A percentile compares a stretch with the other conserved stretches of the same genome.
Evolutionary conservation across 192 early-diverging fungal genomes (phyloP).

Genomic region (Coemansia sp.): DNA sequence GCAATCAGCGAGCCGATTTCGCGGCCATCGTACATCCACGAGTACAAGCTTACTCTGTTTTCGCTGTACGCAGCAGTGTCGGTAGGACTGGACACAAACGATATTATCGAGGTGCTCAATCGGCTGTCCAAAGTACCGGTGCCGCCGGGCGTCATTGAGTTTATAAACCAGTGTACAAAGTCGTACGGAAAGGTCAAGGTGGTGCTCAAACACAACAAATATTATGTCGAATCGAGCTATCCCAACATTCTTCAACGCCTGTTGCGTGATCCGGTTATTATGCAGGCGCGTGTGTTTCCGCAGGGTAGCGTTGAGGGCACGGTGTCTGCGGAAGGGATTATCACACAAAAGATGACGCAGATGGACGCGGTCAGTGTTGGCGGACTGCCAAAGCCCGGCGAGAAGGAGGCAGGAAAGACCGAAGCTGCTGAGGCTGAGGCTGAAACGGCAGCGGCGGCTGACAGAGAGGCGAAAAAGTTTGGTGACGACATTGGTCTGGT

Average conservation of each 20-base stretch:
- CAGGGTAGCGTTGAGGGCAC: constrained; percentile 39
- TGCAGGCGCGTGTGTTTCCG: constrained; percentile 62
- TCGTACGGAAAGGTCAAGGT: constrained; percentile 97
- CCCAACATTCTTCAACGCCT: constrained; percentile 77
- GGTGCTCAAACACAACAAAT: constrained; percentile 91
- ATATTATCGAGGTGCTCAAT: constrained; percentile 85
- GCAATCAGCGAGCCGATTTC: constrained; percentile 92
- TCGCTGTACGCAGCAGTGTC: constrained; percentile 96
- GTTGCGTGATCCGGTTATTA: constrained; percentile 74
- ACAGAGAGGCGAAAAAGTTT: neutral
- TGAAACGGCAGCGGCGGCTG: neutral
- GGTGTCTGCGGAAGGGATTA: constrained; percentile 52
- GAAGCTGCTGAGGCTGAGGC: neutral
- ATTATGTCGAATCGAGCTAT: constrained; percentile 89
- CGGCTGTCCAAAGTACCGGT: constrained; percentile 83
- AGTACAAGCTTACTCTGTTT: constrained; percentile 91
- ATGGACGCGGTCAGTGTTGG: constrained; percentile 68
- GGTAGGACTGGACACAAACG: constrained; percentile 84
- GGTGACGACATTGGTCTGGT: constrained; percentile 26
- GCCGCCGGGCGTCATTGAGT: constrained; percentile 69
- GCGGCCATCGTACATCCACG: constrained; percentile 59
- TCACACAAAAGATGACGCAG: constrained; percentile 62
- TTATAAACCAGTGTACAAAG: constrained; percentile 79
- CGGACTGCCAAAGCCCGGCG: constrained; percentile 48
- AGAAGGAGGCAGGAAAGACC: neutral